Conservation (phyloP, 441 rosid species). For the Theobroma grandiflorum region DNA sequence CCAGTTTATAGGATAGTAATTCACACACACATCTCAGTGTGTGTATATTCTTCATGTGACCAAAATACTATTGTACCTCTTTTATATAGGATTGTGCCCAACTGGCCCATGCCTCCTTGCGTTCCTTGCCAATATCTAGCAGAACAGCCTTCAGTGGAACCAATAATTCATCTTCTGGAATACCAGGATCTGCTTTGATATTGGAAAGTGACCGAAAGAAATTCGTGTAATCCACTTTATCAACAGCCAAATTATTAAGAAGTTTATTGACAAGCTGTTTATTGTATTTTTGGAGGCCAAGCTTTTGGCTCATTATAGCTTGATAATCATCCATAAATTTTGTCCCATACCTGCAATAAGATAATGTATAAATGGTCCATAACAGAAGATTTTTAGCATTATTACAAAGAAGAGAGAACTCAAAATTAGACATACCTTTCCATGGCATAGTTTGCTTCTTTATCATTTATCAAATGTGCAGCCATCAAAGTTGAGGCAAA, state of each 20-base stretch:
- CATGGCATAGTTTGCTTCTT: slow-evolving; percentile 92
- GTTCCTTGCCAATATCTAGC: slow-evolving; percentile 94
- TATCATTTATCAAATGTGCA: slow-evolving; percentile 80
- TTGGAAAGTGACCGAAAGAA: slow-evolving; percentile 89
- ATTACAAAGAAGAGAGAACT: slow-evolving; percentile 13
- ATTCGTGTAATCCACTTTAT: slow-evolving; percentile 98
- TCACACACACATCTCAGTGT: neutral
- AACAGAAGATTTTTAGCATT: neutral
- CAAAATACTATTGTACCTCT: slow-evolving; percentile 61
- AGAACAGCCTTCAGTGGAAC: slow-evolving; percentile 87
- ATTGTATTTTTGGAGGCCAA: slow-evolving; percentile 93
- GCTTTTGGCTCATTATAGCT: slow-evolving; percentile 88
- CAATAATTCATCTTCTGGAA: slow-evolving; percentile 69
- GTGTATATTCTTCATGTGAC: neutral
- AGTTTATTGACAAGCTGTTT: slow-evolving; percentile 86
- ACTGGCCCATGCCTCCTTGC: slow-evolving; percentile 90
- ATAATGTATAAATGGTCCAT: slow-evolving; percentile 7
- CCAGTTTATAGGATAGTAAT: neutral
- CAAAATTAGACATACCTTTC: slow-evolving; percentile 62
- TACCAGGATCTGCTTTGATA: slow-evolving; percentile 73
- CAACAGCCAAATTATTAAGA: slow-evolving; percentile 94
- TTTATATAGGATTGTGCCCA: slow-evolving; percentile 88
- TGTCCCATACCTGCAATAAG: slow-evolving; percentile 73
- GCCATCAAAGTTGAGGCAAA: slow-evolving; percentile 69
- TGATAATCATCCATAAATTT: slow-evolving; percentile 98